Conservation (phyloP, 108 stramenopile species). For the Phaeodactylum tricornutum region DNA sequence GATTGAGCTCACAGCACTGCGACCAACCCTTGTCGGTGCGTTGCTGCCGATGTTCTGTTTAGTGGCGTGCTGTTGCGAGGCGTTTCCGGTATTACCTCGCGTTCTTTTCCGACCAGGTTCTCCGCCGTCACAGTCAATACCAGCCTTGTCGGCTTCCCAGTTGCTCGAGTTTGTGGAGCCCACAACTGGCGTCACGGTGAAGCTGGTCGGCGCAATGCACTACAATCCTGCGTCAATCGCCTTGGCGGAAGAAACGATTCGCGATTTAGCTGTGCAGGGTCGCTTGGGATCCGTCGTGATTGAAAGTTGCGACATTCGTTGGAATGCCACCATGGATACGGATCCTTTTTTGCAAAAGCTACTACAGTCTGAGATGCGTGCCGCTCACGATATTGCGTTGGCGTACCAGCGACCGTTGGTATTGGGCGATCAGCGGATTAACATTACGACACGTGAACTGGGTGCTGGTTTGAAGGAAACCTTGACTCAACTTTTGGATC, state of each 20-base stretch:
- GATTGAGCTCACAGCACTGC: no score
- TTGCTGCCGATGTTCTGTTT: no score
- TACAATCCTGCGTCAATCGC: slow-evolving; percentile 55
- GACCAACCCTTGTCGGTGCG: no score
- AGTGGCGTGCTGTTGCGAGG: no score
- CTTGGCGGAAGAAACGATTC: slow-evolving; percentile 26
- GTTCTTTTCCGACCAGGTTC: no score
- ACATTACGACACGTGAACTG: slow-evolving; percentile 34
- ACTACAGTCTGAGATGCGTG: slow-evolving; percentile 35
- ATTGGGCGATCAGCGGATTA: slow-evolving; percentile 56
- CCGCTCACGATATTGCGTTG: slow-evolving; percentile 39
- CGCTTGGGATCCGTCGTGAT: slow-evolving; percentile 46
- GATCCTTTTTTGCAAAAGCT: not conserved
- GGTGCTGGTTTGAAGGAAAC: slow-evolving; percentile 33
- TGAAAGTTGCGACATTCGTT: slow-evolving; percentile 50
- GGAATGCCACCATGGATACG: slow-evolving; percentile 43
- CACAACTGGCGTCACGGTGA: slow-evolving; percentile 28
- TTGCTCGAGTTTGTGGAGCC: slow-evolving; percentile 50
- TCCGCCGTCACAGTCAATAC: not conserved
- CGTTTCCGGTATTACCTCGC: no score
- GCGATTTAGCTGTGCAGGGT: slow-evolving; percentile 18
- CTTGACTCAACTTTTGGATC: slow-evolving; percentile 4
- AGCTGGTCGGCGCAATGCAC: slow-evolving; percentile 50
- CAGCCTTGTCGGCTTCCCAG: no score
- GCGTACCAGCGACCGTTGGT: slow-evolving; percentile 40